These are phyloP conservation scores for Ascobolus immersus DNA, from an alignment of 495 filamentous ascomycete genomes.

Conservation along the genomic window DNA sequence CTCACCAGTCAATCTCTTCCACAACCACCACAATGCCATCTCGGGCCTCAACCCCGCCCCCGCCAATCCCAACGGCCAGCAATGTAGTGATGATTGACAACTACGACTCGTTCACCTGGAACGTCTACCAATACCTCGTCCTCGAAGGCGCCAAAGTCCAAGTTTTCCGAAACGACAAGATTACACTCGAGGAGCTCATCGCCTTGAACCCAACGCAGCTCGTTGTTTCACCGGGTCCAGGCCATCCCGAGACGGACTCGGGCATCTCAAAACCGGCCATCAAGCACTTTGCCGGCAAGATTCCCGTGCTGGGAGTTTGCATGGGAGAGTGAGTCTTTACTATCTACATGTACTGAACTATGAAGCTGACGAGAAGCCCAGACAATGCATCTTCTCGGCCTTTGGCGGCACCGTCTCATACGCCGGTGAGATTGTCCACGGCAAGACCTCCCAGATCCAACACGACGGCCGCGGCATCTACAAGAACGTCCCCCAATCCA, in stretches of 20 bases:
- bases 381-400: slow-evolving; percentile 77
- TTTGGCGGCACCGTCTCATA: slow-evolving; percentile 80
- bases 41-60: no score
- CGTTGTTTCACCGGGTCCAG: slow-evolving; percentile 82
- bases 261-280: slow-evolving; percentile 84
- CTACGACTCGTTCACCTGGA: slow-evolving; percentile 98
- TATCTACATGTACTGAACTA: background rate
- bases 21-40: no score
- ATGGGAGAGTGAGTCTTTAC: slow-evolving; percentile 67
- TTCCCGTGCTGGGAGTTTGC: slow-evolving; percentile 90
- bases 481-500: slow-evolving; percentile 41
- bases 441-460: slow-evolving; percentile 72
- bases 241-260: slow-evolving; percentile 70
- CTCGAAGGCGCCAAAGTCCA: slow-evolving; percentile 76
- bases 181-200: slow-evolving; percentile 60
- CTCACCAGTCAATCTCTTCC: no score
- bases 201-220: slow-evolving; percentile 68
- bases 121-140: slow-evolving; percentile 91
- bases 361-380: slow-evolving; percentile 9
- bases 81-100: slow-evolving; percentile 96
- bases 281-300: slow-evolving; percentile 74
- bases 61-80: slow-evolving; percentile 41
- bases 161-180: slow-evolving; percentile 77
- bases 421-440: slow-evolving; percentile 88
- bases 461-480: slow-evolving; percentile 84